Conservation (phyloP, 495 filamentous ascomycete genomes). For the Patellaria atrata region DNA sequence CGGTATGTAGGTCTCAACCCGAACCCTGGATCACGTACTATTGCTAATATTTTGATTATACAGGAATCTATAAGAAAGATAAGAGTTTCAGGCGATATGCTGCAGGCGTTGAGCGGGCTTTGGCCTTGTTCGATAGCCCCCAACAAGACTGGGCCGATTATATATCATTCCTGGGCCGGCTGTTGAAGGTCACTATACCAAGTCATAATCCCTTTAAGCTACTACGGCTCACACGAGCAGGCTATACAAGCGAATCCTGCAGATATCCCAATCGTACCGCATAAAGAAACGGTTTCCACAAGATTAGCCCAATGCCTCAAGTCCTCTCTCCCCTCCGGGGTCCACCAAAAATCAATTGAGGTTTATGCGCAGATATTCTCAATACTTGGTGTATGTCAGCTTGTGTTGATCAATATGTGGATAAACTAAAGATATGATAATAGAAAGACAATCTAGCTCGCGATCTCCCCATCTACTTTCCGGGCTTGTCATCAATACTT, state of each 20-base stretch:
- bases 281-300: conserved; percentile 72
- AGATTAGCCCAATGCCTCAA: conserved; percentile 91
- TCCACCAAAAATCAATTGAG: conserved; percentile 96
- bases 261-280: conserved; percentile 56
- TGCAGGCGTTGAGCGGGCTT: conserved; percentile 68
- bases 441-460: conserved; percentile 55
- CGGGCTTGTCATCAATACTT: conserved; percentile 73
- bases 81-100: conserved; percentile 88
- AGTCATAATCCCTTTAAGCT: conserved; percentile 1
- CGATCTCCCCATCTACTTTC: conserved; percentile 77
- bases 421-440: conserved; percentile 12
- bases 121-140: conserved; percentile 82
- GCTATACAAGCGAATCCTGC: conserved; percentile 77
- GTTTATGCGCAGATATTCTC: conserved; percentile 83
- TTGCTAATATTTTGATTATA: conserved; percentile 4
- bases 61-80: conserved; percentile 61
- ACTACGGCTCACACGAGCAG: conserved; percentile 30
- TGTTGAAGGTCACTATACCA: conserved; percentile 57
- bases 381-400: conserved; percentile 44
- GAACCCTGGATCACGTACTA: background rate
- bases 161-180: conserved; percentile 84
- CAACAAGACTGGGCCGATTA: conserved; percentile 99
- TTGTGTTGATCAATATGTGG: conserved; percentile 21
- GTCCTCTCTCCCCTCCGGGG: conserved; percentile 81
- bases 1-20: conserved; percentile 24